A percentile compares a stretch with the other conserved stretches of the same genome.
phyloP scores from a whole-genome alignment of 2,329 filamentous ascomycete genomes.

The Fusarium luffae region DNA sequence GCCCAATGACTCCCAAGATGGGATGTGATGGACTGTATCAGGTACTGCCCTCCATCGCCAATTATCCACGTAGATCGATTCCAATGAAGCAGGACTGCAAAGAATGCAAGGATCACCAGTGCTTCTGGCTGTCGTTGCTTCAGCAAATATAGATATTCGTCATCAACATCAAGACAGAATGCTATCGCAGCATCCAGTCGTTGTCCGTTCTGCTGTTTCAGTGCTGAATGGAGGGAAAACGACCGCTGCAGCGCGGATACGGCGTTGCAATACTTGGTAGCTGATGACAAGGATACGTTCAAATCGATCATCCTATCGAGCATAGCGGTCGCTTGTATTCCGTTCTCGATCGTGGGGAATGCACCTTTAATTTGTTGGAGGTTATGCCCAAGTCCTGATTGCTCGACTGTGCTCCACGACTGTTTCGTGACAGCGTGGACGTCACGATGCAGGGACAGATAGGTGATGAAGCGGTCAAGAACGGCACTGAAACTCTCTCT shows the following conservation, averaged over 20 bases:
- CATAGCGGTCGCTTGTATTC: not conserved
- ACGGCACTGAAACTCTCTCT: not conserved
- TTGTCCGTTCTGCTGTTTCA: not conserved
- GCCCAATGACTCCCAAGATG: not conserved
- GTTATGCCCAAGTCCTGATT: not conserved
- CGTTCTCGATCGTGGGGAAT: not conserved
- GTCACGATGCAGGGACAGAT: not conserved
- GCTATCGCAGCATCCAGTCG: not conserved
- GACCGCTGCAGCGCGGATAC: not conserved
- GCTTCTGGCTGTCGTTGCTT: not conserved
- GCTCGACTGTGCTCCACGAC: not conserved
- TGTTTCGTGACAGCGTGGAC: not conserved
- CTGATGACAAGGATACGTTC: not conserved
- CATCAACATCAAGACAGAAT: not conserved
- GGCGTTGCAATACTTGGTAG: not conserved
- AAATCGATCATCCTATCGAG: not conserved
- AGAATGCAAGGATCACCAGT: not conserved
- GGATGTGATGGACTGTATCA: not conserved
- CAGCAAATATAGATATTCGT: not conserved
- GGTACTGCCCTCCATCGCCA: not conserved
- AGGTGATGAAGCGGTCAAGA: not conserved
- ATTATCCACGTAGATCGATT: not conserved
- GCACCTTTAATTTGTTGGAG: not conserved
- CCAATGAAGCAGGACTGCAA: not conserved
- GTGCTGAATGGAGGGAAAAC: not conserved